phyloP scores from a whole-genome alignment of 1,139 yeast species.

The Scheffersomyces segobiensis region DNA sequence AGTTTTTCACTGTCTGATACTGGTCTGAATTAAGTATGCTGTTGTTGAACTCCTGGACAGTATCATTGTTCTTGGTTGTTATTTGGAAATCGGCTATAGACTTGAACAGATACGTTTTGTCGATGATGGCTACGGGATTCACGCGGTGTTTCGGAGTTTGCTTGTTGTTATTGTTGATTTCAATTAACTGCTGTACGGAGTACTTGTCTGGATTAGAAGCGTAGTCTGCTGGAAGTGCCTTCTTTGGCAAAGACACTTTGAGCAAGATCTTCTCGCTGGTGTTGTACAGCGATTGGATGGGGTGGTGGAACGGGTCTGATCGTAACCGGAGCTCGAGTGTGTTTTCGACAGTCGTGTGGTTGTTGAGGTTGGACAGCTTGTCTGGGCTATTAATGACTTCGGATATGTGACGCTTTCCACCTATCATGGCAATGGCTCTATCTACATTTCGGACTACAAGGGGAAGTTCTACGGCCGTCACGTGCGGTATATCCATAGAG shows the following conservation, averaged over 20 bases:
- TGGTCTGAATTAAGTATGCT: constrained; percentile 24
- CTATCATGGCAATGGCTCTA: constrained; percentile 72
- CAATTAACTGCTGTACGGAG: constrained; percentile 54
- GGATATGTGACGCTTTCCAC: constrained; percentile 59
- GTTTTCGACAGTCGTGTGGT: constrained; percentile 20
- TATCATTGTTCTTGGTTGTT: constrained; percentile 56
- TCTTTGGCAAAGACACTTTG: constrained; percentile 70
- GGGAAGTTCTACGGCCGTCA: constrained; percentile 79
- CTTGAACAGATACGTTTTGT: constrained; percentile 74
- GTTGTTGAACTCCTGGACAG: constrained; percentile 37
- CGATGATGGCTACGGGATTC: constrained; percentile 67
- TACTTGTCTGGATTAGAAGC: constrained; percentile 40
- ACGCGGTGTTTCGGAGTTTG: constrained; percentile 32
- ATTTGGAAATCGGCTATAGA: constrained; percentile 89
- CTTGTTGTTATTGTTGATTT: constrained; percentile 14
- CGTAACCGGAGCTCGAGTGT: constrained; percentile 66
- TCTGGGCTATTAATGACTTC: constrained; percentile 34
- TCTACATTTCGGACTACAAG: constrained; percentile 62
- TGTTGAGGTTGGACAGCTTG: constrained; percentile 9
- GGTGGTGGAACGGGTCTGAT: constrained; percentile 78
- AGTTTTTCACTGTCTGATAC: constrained; percentile 40
- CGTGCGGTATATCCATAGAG: constrained; percentile 73
- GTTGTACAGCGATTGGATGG: constrained; percentile 57
- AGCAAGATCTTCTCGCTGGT: constrained; percentile 65
- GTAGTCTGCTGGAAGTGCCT: constrained; percentile 41